Percentiles rank a stretch among this genome's conserved stretches.
Conservation (phyloP, 805 yeast species). For the Blastobotrys terrestris region DNA sequence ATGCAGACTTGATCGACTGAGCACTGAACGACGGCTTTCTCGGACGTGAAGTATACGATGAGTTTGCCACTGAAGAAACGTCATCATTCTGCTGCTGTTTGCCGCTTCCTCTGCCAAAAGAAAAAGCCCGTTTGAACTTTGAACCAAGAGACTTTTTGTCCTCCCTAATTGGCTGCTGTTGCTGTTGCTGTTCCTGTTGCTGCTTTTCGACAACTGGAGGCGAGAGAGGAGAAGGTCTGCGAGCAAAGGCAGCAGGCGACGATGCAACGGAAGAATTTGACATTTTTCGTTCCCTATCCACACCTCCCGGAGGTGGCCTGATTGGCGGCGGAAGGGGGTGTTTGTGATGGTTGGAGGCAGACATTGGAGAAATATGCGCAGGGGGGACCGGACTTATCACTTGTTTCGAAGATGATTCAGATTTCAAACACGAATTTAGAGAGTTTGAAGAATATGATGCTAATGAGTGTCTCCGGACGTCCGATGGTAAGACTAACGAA, state of each 20-base stretch:
- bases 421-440: conserved; percentile 5
- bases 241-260: background rate
- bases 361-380: background rate
- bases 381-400: background rate
- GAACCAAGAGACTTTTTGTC: conserved; percentile 11
- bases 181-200: conserved; percentile 2
- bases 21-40: conserved; percentile 3
- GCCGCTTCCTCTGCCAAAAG: conserved; percentile 13
- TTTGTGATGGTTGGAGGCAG: no score
- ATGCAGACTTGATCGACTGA: conserved; percentile 5
- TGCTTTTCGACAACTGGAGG: background rate
- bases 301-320: conserved; percentile 2
- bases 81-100: background rate
- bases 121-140: conserved; percentile 17
- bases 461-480: conserved; percentile 16
- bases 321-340: background rate
- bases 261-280: background rate
- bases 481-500: conserved; percentile 20
- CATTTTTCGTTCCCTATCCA: background rate
- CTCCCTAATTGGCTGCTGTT: background rate
- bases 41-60: background rate
- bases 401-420: background rate
- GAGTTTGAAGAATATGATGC: conserved; percentile 11
- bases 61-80: background rate
- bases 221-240: background rate